Percentiles rank a stretch among this genome's conserved stretches.
Evolutionary conservation across 768 basidiomycete genomes (phyloP).

Genomic region (Rhizopogon vulgaris): DNA sequence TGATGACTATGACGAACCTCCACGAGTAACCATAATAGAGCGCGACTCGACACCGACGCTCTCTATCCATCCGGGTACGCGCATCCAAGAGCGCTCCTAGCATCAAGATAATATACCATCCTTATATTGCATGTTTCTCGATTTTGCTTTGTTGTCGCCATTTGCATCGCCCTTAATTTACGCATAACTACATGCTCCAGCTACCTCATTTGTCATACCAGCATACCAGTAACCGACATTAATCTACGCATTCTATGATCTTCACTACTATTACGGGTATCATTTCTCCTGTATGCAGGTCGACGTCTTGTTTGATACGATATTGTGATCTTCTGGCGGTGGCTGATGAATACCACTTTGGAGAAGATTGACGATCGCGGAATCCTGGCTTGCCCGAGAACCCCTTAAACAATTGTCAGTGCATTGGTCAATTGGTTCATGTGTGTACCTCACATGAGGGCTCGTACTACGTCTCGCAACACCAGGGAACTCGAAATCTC

Average conservation of each 20-base stretch:
- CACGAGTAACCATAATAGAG: slow-evolving; percentile 10
- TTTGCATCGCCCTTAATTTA: slow-evolving; percentile 18
- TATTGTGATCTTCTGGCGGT: slow-evolving; percentile 35
- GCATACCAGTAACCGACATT: slow-evolving; percentile 24
- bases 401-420: slow-evolving; percentile 34
- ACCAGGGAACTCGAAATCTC: slow-evolving; percentile 72
- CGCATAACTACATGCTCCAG: slow-evolving; percentile 14
- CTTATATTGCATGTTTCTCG: slow-evolving; percentile 6
- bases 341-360: slow-evolving; percentile 53
- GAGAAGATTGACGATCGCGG: slow-evolving; percentile 45
- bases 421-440: background rate
- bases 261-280: slow-evolving; percentile 10
- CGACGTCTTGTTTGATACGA: slow-evolving; percentile 4
- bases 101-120: slow-evolving; percentile 11
- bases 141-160: slow-evolving; percentile 13
- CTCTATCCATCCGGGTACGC: slow-evolving; percentile 7
- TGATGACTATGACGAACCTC: slow-evolving; percentile 18
- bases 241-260: slow-evolving; percentile 25
- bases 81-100: slow-evolving; percentile 10
- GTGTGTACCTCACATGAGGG: slow-evolving; percentile 48
- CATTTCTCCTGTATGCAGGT: background rate
- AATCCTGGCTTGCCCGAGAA: slow-evolving; percentile 34
- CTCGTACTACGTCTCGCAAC: slow-evolving; percentile 56
- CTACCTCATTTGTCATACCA: slow-evolving; percentile 14
- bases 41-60: slow-evolving; percentile 10